Percentiles rank a stretch among this genome's conserved stretches.
phyloP scores from a whole-genome alignment of 768 basidiomycete species.

The Cystofilobasidium ferigula region DNA sequence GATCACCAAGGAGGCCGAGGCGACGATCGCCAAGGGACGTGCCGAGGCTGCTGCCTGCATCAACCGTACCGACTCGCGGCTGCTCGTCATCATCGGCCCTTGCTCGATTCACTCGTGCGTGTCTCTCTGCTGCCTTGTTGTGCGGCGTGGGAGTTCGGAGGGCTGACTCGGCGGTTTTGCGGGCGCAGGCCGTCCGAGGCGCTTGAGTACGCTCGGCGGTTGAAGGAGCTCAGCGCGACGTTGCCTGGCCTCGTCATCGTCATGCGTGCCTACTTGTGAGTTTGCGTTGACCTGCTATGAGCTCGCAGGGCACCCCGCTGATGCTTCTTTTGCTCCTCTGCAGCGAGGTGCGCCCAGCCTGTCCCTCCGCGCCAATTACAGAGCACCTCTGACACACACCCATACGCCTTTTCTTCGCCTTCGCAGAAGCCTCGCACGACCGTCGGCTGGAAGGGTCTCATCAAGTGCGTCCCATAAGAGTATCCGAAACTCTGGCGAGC shows the following conservation, averaged over 20 bases:
- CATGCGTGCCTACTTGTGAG: conserved; percentile 96
- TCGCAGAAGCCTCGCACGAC: conserved; percentile 87
- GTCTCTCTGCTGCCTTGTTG: not conserved
- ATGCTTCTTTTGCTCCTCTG: not conserved
- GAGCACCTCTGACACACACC: not conserved
- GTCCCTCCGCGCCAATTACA: not conserved
- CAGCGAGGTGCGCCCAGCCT: conserved; percentile 29
- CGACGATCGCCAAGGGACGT: conserved; percentile 67
- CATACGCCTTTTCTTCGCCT: conserved; percentile 24
- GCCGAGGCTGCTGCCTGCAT: conserved; percentile 66
- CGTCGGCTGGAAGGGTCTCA: conserved; percentile 75
- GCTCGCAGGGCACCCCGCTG: not conserved
- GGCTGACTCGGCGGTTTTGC: not conserved
- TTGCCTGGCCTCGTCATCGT: conserved; percentile 59
- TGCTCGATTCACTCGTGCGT: conserved; percentile 67
- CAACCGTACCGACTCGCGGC: conserved; percentile 61
- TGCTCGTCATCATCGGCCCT: conserved; percentile 87
- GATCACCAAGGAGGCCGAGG: conserved; percentile 48
- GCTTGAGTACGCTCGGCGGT: conserved; percentile 42
- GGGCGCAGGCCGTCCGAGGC: conserved; percentile 60
- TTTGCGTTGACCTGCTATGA: conserved; percentile 27
- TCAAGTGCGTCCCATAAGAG: conserved; percentile 35
- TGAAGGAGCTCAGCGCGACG: conserved; percentile 53
- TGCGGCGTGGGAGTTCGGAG: not conserved
- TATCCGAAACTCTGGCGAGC: not conserved